Conservation (phyloP, 208 protist genomes). For the Trypanosoma platydactyli region DNA sequence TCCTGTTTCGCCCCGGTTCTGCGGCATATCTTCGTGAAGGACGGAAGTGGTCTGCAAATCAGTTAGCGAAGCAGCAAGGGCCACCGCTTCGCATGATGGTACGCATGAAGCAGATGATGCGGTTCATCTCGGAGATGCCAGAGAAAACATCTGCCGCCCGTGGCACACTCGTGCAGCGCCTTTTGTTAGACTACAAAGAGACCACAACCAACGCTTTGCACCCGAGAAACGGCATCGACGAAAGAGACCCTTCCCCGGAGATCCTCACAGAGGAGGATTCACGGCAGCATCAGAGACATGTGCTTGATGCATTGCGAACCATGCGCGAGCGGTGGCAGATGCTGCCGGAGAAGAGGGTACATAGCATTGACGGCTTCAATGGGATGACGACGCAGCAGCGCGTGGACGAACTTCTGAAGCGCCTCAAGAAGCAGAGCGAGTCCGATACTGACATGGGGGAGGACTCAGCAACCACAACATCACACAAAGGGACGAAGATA, state of each 20-base stretch:
- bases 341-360: not conserved
- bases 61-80: not conserved
- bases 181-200: slow-evolving; percentile 10
- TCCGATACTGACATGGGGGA: not conserved
- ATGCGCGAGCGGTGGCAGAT: not conserved
- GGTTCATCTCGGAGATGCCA: slow-evolving; percentile 11
- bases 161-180: not conserved
- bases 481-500: too few relatives aligned
- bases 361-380: not conserved
- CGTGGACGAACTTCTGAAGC: not conserved
- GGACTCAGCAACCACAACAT: not conserved
- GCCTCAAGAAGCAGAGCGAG: not conserved
- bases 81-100: slow-evolving; percentile 12
- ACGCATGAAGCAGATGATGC: not conserved
- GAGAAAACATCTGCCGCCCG: not conserved
- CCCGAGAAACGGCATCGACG: not conserved
- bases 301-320: not conserved
- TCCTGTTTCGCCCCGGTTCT: slow-evolving; percentile 22
- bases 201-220: not conserved
- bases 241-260: not conserved
- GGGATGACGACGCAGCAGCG: not conserved
- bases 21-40: slow-evolving; percentile 17
- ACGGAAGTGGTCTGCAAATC: not conserved
- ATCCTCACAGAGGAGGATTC: slow-evolving; percentile 14
- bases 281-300: not conserved